These are phyloP conservation scores for Tetracladium setigerum DNA, from an alignment of 495 filamentous ascomycete genomes.

Conservation along the genomic window DNA sequence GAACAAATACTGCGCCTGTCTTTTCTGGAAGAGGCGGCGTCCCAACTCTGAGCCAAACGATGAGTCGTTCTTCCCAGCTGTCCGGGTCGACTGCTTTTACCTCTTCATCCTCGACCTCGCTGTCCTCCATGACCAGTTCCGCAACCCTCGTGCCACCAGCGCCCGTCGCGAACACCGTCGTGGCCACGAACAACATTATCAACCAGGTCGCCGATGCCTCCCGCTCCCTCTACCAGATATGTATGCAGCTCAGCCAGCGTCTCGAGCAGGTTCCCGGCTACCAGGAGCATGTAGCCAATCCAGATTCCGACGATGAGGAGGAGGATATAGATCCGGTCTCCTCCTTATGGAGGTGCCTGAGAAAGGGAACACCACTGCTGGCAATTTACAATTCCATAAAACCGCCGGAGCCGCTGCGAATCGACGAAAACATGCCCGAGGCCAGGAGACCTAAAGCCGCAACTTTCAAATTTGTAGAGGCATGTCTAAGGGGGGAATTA, in stretches of 20 bases:
- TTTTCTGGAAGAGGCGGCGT: constrained; percentile 28
- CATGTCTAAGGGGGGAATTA: constrained; percentile 51
- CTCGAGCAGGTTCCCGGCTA: constrained; percentile 79
- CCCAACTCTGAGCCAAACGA: constrained; percentile 28
- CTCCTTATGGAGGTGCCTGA: constrained; percentile 81
- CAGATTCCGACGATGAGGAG: constrained; percentile 53
- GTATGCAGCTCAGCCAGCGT: constrained; percentile 71
- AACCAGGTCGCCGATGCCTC: constrained; percentile 86
- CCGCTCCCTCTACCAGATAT: constrained; percentile 89
- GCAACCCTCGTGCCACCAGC: constrained; percentile 27
- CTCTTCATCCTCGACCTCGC: constrained; percentile 31
- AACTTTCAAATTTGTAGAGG: constrained; percentile 48
- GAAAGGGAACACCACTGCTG: constrained; percentile 76
- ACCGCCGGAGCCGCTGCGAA: constrained; percentile 53
- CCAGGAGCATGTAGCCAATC: constrained; percentile 56
- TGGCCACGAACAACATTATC: constrained; percentile 83
- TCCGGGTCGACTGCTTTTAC: constrained; percentile 42
- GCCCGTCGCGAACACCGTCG: constrained; percentile 46
- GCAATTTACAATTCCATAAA: constrained; percentile 80
- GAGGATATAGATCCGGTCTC: constrained; percentile 68
- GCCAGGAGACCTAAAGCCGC: constrained; percentile 49
- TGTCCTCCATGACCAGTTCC: constrained; percentile 38
- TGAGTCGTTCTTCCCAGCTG: constrained; percentile 45
- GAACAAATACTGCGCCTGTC: constrained; percentile 44
- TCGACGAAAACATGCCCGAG: constrained; percentile 52